Evolutionary conservation across 1,139 yeast species (phyloP).

Genomic region (Entelexis paramagnoliae): DNA sequence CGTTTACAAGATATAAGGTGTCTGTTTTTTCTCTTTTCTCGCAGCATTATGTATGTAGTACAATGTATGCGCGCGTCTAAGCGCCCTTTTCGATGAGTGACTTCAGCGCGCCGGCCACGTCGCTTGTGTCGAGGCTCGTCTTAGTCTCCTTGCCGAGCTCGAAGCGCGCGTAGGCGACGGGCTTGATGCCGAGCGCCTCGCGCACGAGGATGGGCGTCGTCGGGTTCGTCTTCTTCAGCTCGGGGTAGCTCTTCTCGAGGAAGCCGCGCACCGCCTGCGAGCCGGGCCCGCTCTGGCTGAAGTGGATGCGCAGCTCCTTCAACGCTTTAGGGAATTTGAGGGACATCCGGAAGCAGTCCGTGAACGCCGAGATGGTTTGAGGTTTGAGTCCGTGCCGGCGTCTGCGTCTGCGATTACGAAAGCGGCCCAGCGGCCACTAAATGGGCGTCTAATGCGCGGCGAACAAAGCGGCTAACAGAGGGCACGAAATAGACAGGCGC

Average conservation of each 20-base stretch:
- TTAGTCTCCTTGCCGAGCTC: conserved; percentile 23
- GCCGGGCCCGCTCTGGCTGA: conserved; percentile 65
- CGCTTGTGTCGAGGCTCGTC: conserved; percentile 19
- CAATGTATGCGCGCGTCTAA: too few relatives aligned
- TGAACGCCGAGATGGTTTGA: too few relatives aligned
- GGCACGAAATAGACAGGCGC: too few relatives aligned
- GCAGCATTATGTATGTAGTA: too few relatives aligned
- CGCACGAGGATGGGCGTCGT: conserved; percentile 61
- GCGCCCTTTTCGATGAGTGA: conserved; percentile 12
- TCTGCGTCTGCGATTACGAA: too few relatives aligned
- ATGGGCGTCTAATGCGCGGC: too few relatives aligned
- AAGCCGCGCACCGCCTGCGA: conserved; percentile 55
- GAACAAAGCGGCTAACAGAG: too few relatives aligned
- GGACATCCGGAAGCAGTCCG: conserved; percentile 31
- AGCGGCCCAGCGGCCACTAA: too few relatives aligned
- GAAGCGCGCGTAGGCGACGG: conserved; percentile 63
- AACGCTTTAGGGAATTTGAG: conserved; percentile 54
- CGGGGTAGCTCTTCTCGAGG: conserved; percentile 50
- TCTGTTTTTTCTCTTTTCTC: too few relatives aligned
- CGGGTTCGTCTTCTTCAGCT: conserved; percentile 48
- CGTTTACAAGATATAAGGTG: too few relatives aligned
- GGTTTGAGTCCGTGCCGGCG: too few relatives aligned
- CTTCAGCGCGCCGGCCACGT: conserved; percentile 21
- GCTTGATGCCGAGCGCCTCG: conserved; percentile 63
- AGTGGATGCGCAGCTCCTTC: conserved; percentile 68